Base-by-base conservation (phyloP, 345 rosid species). In the Euphorbia pulcherrima region DNA sequence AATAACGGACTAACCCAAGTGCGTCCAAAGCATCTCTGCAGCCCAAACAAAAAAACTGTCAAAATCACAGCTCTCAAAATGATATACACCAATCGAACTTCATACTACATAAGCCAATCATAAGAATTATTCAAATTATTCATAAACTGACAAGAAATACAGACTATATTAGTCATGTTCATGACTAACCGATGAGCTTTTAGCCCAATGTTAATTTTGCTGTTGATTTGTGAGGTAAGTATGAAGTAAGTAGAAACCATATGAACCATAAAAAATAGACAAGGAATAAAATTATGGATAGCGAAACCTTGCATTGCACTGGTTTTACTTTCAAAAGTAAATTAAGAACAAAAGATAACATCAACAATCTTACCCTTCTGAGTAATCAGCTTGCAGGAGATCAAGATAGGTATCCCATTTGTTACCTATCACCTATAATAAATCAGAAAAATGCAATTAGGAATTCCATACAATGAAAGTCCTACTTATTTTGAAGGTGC, bases 1-100 rank as follows among this genome's bases (percentile, higher is more conserved):
- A 94, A 81, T 94, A 94, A 7, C 96, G 87, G 50, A 91, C 97
- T 75, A 94, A 78, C 11, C 87, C 87, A 68, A 94, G 75, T 3
- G 96, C 92, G 88, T 94, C 99, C 68, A 91, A 93, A 28, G 99
- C 99, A 63, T 94, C 99, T 69, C 97, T 94, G 87, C 76, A 83
- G 6, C 29, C 56, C 62, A 64, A 74, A 68, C 27, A 54, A 63
- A 16, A n/a, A 52, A 33, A 5, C 44, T 46, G 35, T 30, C 41
- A 29, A n/a, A 11, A 8, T 18, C 8, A 26, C 16, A 5, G 21
- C 33, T 7, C 46, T 67, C 29, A 5, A 16, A 16, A 51, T 54
- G 26, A 64, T 1, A 27, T 16, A 13, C 24, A 2, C 1, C 24
- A 0, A 33, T 28, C 70, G 21, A 26, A 29, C 41, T 10, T 53